A percentile compares a stretch with the other conserved stretches of the same genome.
These are phyloP conservation scores for Naganishia albida DNA, from an alignment of 1,284 basidiomycete genomes.

Conservation along the genomic window DNA sequence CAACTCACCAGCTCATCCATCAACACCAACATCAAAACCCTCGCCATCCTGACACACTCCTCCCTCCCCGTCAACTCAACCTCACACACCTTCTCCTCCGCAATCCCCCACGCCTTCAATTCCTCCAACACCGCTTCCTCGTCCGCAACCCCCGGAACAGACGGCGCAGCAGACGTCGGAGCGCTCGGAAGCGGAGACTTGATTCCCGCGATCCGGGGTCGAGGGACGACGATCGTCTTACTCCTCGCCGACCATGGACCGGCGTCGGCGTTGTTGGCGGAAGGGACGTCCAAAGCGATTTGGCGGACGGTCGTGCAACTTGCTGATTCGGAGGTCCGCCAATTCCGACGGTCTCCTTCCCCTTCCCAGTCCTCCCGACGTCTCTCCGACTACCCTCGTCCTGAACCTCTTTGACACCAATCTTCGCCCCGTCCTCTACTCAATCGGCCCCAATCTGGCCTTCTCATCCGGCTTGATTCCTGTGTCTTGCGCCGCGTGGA, in stretches of 20 bases:
- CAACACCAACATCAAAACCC: constrained; percentile 87
- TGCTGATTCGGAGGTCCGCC: neutral
- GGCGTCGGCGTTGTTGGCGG: neutral
- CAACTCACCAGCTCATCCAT: constrained; percentile 83
- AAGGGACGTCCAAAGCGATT: neutral
- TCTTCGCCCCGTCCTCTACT: constrained; percentile 5
- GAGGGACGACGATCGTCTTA: constrained; percentile 6
- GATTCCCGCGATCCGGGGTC: constrained; percentile 11
- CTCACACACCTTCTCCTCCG: constrained; percentile 90
- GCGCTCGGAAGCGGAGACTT: neutral
- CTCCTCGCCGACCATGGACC: constrained; percentile 1
- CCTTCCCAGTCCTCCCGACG: no score
- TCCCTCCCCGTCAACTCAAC: constrained; percentile 81
- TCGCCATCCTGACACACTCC: constrained; percentile 87
- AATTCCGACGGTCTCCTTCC: neutral
- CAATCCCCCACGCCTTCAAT: constrained; percentile 65
- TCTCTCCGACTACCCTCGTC: neutral
- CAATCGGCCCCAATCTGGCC: neutral
- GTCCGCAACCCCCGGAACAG: neutral
- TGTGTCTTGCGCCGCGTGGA: neutral
- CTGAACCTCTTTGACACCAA: neutral
- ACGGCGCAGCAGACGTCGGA: neutral
- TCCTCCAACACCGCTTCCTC: constrained; percentile 12
- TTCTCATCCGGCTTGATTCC: constrained; percentile 3
- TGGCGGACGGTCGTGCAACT: neutral